Conservation (phyloP, 768 basidiomycete genomes). For the Clitopilus hobsonii region DNA sequence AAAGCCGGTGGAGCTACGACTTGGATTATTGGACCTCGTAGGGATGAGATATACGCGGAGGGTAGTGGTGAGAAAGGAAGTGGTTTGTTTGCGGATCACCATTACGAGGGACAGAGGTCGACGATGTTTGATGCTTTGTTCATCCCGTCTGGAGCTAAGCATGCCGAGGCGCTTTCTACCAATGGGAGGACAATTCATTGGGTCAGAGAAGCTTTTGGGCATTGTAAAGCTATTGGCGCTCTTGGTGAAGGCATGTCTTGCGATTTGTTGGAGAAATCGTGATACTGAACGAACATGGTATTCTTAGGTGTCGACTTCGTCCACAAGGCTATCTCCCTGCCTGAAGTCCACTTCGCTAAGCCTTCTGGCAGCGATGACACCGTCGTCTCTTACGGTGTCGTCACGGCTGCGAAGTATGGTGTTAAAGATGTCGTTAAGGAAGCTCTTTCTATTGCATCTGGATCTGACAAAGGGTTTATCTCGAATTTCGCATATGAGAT, state of each 20-base stretch:
- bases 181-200: constrained; percentile 78
- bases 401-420: constrained; percentile 53
- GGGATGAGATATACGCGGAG: constrained; percentile 45
- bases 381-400: constrained; percentile 59
- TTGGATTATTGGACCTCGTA: constrained; percentile 63
- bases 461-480: constrained; percentile 49
- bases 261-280: background rate
- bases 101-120: constrained; percentile 74
- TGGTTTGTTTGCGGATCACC: constrained; percentile 56
- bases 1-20: constrained; percentile 48
- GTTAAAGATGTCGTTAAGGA: constrained; percentile 35
- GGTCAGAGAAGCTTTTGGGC: constrained; percentile 81
- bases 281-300: background rate
- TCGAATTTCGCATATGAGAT: constrained; percentile 57
- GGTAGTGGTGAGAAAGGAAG: constrained; percentile 18
- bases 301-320: constrained; percentile 45
- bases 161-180: constrained; percentile 49
- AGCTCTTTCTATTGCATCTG: constrained; percentile 34
- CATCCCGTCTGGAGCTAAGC: constrained; percentile 66
- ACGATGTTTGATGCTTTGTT: constrained; percentile 82
- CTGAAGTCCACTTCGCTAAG: constrained; percentile 32
- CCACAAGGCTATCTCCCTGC: constrained; percentile 38
- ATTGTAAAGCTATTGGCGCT: constrained; percentile 80
- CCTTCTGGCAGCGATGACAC: constrained; percentile 26
- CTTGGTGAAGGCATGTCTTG: constrained; percentile 54